A percentile compares a stretch with the other conserved stretches of the same genome.
These are phyloP conservation scores for Arachnomyces sp. DNA, from an alignment of 2,329 filamentous ascomycete genomes.

Conservation along the genomic window DNA sequence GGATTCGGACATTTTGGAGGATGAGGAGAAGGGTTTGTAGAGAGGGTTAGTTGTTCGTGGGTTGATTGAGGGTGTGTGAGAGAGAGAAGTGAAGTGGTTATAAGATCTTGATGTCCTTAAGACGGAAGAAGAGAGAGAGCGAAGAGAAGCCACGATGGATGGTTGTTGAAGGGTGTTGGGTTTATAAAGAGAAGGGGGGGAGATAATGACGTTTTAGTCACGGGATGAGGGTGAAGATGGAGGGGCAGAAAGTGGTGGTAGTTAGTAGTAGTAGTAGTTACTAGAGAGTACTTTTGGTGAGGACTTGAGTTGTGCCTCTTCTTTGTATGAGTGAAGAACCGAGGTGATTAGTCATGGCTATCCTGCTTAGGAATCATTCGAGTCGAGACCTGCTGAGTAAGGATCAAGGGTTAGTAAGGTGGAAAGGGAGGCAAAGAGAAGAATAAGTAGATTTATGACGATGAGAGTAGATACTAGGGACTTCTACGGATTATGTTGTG, in stretches of 20 bases:
- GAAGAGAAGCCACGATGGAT: conserved; percentile 21
- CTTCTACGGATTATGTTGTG: no score
- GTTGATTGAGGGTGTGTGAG: conserved; percentile 5
- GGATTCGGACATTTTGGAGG: conserved; percentile 37
- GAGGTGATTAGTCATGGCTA: no score
- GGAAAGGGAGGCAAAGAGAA: no score
- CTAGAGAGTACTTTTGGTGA: neutral
- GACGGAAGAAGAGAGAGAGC: conserved; percentile 2
- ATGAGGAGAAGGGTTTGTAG: conserved; percentile 26
- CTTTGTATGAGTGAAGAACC: neutral
- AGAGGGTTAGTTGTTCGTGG: conserved; percentile 23
- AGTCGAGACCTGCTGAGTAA: no score
- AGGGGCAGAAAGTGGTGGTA: conserved; percentile 14
- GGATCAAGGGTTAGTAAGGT: no score
- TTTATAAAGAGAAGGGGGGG: neutral
- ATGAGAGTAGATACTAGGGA: no score
- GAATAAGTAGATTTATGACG: no score
- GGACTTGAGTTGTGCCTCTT: no score
- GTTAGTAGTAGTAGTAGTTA: neutral
- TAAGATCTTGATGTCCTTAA: conserved; percentile 7
- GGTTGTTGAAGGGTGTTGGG: conserved; percentile 15
- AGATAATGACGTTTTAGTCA: conserved; percentile 8
- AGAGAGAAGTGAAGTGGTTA: conserved; percentile 8
- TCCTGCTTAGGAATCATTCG: no score
- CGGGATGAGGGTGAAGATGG: conserved; percentile 5